phyloP scores from a whole-genome alignment of 2,329 filamentous ascomycete genomes.

The Trichophyton verrucosum region DNA sequence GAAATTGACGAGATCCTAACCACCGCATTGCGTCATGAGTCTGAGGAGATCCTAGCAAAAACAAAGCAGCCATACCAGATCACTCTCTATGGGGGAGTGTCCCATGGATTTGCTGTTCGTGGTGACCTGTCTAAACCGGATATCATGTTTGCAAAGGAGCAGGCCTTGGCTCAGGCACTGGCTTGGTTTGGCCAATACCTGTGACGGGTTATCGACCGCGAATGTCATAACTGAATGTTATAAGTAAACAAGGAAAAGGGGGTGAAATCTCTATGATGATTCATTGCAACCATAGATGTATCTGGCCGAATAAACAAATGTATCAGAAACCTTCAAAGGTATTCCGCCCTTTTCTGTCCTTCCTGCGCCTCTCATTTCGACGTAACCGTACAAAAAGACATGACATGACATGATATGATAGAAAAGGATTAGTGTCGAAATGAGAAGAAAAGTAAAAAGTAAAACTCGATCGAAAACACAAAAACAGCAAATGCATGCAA shows the following conservation, averaged over 20 bases:
- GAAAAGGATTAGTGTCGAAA: slow-evolving; percentile 3
- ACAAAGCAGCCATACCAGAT: slow-evolving; percentile 55
- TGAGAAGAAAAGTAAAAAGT: not conserved
- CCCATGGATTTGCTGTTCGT: slow-evolving; percentile 61
- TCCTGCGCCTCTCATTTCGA: slow-evolving; percentile 5
- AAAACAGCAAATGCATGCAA: not conserved
- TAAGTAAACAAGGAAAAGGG: not conserved
- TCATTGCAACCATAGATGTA: slow-evolving; percentile 2
- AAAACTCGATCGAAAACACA: not conserved
- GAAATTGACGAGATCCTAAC: slow-evolving; percentile 50
- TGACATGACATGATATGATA: slow-evolving; percentile 4
- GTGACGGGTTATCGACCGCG: not conserved
- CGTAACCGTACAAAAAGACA: slow-evolving; percentile 5
- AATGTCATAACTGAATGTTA: not conserved
- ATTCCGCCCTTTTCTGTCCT: slow-evolving; percentile 4
- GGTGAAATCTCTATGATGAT: slow-evolving; percentile 1
- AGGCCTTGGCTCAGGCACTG: slow-evolving; percentile 62
- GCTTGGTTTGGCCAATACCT: slow-evolving; percentile 43
- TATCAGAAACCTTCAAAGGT: slow-evolving; percentile 3
- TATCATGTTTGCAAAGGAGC: slow-evolving; percentile 57
- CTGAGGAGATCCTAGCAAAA: slow-evolving; percentile 44
- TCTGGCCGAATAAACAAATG: slow-evolving; percentile 2
- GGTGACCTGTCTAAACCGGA: slow-evolving; percentile 44
- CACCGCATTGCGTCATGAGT: slow-evolving; percentile 44
- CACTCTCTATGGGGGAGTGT: slow-evolving; percentile 53